Conservation (phyloP, 2,329 filamentous ascomycete genomes). For the Aspergillus transmontanensis region DNA sequence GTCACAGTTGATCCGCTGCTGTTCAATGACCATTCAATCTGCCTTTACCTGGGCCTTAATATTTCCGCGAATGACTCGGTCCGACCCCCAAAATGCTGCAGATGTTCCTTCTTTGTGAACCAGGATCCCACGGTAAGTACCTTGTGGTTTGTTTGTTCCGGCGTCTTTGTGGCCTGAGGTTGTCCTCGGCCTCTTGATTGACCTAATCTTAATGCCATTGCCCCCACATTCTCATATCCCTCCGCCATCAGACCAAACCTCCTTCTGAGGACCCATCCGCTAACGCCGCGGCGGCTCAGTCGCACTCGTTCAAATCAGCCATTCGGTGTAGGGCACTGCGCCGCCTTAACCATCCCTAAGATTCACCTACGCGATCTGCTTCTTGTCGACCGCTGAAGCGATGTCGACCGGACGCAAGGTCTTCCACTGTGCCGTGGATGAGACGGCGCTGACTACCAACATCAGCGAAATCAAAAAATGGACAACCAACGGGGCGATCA, state of each 20-base stretch:
- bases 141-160: slow-evolving; percentile 1
- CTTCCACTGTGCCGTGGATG: slow-evolving; percentile 57
- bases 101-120: slow-evolving; percentile 23
- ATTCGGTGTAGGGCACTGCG: slow-evolving; percentile 32
- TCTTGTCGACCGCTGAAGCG: slow-evolving; percentile 26
- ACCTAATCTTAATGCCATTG: slow-evolving; percentile 18
- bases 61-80: slow-evolving; percentile 9
- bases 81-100: slow-evolving; percentile 26
- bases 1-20: slow-evolving; percentile 25
- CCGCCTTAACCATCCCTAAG: slow-evolving; percentile 16
- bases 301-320: slow-evolving; percentile 33
- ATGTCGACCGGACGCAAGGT: slow-evolving; percentile 49
- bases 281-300: slow-evolving; percentile 30
- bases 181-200: slow-evolving; percentile 9
- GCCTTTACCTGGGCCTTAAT: slow-evolving; percentile 9
- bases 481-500: slow-evolving; percentile 52
- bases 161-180: slow-evolving; percentile 4
- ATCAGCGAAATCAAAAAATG: slow-evolving; percentile 57
- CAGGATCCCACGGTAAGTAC: slow-evolving; percentile 25
- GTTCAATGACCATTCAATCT: slow-evolving; percentile 13
- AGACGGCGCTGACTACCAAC: slow-evolving; percentile 54
- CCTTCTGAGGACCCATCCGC: slow-evolving; percentile 27
- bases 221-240: slow-evolving; percentile 36
- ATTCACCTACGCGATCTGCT: slow-evolving; percentile 22
- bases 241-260: slow-evolving; percentile 30